phyloP scores from a whole-genome alignment of 768 basidiomycete genomes.

The Auriculariales sp. region DNA sequence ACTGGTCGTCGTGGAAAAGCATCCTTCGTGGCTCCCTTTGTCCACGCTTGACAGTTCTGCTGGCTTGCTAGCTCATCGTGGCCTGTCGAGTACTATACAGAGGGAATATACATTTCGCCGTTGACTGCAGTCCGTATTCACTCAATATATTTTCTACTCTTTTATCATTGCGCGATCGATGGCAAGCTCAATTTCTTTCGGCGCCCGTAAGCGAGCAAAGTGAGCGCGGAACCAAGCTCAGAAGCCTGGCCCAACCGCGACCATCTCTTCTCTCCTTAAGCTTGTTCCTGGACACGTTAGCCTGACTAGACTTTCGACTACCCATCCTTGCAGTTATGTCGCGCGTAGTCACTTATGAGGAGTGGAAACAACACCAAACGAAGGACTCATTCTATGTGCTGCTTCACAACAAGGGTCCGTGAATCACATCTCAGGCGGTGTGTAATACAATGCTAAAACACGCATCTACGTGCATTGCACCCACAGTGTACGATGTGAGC shows the following conservation, averaged over 20 bases:
- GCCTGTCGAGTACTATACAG: slow-evolving; percentile 1
- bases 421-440: slow-evolving; percentile 1
- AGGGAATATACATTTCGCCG: not conserved
- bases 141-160: too few species aligned
- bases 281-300: too few species aligned
- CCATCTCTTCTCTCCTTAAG: too few species aligned
- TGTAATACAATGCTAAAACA: slow-evolving; percentile 3
- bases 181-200: too few species aligned
- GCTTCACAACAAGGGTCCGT: slow-evolving; percentile 68
- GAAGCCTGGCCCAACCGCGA: too few species aligned
- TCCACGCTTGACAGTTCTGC: slow-evolving; percentile 1
- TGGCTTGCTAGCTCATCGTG: not conserved
- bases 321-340: too few species aligned
- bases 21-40: not conserved
- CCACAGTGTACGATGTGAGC: slow-evolving; percentile 78
- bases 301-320: too few species aligned
- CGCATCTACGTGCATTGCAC: slow-evolving; percentile 9
- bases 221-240: too few species aligned
- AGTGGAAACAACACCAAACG: slow-evolving; percentile 62
- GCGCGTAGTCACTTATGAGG: slow-evolving; percentile 29
- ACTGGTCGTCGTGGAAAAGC: not conserved
- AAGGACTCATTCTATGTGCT: slow-evolving; percentile 73
- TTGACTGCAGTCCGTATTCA: too few species aligned
- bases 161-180: too few species aligned
- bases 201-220: too few species aligned